phyloP scores from a whole-genome alignment of 371 early-diverging fungal species.

The Mycotypha africana region DNA sequence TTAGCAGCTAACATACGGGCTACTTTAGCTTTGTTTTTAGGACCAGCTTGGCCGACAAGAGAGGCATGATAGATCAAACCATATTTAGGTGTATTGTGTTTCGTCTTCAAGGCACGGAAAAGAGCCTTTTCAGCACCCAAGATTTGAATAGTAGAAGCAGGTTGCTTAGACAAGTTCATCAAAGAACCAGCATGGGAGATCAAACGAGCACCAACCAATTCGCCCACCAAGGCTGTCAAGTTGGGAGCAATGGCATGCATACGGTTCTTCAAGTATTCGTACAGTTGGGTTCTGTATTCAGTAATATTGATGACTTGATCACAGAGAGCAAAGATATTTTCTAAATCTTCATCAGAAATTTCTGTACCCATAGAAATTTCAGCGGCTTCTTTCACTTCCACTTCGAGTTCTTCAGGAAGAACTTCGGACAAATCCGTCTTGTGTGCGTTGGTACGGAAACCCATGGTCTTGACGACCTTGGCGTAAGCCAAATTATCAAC shows the following conservation, averaged over 20 bases:
- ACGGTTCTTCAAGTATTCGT: constrained; percentile 85
- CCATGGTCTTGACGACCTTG: constrained; percentile 62
- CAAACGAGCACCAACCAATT: constrained; percentile 88
- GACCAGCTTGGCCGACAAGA: constrained; percentile 81
- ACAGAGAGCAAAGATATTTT: constrained; percentile 67
- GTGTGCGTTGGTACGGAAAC: constrained; percentile 79
- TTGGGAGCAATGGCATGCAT: constrained; percentile 94
- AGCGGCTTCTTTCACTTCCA: constrained; percentile 75
- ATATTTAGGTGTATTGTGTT: constrained; percentile 96
- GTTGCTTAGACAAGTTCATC: constrained; percentile 87
- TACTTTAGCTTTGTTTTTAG: constrained; percentile 90
- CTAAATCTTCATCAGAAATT: constrained; percentile 84
- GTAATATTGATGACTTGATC: constrained; percentile 83
- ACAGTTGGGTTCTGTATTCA: constrained; percentile 83
- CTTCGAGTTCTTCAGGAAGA: constrained; percentile 90
- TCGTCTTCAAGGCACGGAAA: constrained; percentile 93
- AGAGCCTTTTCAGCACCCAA: constrained; percentile 98
- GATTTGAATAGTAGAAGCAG: constrained; percentile 95
- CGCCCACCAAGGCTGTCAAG: constrained; percentile 88
- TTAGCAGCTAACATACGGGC: constrained; percentile 92
- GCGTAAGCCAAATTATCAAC: constrained; percentile 77
- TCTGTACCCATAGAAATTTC: constrained; percentile 95
- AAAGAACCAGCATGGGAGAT: constrained; percentile 92
- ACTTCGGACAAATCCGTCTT: constrained; percentile 71
- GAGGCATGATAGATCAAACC: constrained; percentile 94